Conservation (phyloP, 805 yeast species). For the Candida quercuum region DNA sequence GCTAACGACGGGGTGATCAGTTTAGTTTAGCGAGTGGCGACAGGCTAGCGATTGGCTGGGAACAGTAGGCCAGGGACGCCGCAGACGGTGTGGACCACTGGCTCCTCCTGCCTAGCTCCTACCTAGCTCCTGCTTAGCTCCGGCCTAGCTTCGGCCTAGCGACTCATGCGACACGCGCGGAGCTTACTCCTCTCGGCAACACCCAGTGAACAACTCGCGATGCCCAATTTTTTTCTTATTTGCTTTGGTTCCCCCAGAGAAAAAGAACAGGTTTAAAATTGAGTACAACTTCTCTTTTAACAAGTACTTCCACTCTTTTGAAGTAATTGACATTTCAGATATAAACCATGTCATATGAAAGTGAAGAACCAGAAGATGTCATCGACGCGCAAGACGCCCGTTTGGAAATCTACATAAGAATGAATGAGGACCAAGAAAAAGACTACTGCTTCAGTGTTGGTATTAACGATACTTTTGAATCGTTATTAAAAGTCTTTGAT, state of each 20-base stretch:
- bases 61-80: too few species aligned
- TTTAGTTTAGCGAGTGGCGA: too few species aligned
- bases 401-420: slow-evolving; percentile 47
- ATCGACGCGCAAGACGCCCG: slow-evolving; percentile 21
- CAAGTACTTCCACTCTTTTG: not conserved
- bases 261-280: not conserved
- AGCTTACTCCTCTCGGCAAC: too few species aligned
- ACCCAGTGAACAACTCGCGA: too few species aligned
- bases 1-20: too few species aligned
- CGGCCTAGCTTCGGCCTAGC: too few species aligned
- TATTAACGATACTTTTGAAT: slow-evolving; percentile 50
- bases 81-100: too few species aligned
- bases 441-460: slow-evolving; percentile 86
- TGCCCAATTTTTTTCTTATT: not conserved
- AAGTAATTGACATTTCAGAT: not conserved
- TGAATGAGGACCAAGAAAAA: slow-evolving; percentile 78
- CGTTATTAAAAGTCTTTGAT: slow-evolving; percentile 56
- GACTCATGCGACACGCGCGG: too few species aligned
- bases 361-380: slow-evolving; percentile 14
- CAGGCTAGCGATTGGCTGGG: too few species aligned
- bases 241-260: not conserved
- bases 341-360: not conserved
- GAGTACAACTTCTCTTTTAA: not conserved
- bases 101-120: too few species aligned
- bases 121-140: too few species aligned